Conservation (phyloP, 2,329 filamentous ascomycete species). For the Macrophomina tecta region DNA sequence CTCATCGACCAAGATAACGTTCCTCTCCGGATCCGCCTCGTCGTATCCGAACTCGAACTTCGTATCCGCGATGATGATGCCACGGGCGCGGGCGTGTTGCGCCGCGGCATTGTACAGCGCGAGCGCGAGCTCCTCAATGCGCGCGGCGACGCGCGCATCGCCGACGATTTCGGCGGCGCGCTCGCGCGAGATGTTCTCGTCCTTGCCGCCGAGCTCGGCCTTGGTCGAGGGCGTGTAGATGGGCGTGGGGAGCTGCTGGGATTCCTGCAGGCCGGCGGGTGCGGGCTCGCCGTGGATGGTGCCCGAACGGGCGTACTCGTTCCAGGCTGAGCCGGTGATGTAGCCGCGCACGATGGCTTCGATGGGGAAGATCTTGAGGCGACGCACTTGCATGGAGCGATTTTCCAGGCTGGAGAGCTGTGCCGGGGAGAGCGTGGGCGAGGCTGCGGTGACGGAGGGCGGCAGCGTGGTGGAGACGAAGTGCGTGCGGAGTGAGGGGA, state of each 20-base stretch:
- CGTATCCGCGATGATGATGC: slow-evolving; percentile 79
- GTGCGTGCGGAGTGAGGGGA: slow-evolving; percentile 68
- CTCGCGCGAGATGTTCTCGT: slow-evolving; percentile 75
- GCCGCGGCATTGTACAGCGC: slow-evolving; percentile 68
- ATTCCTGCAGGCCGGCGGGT: slow-evolving; percentile 71
- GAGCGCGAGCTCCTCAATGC: slow-evolving; percentile 70
- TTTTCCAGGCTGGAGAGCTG: slow-evolving; percentile 55
- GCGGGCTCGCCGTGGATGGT: slow-evolving; percentile 81
- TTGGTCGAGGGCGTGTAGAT: slow-evolving; percentile 87
- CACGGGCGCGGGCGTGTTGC: slow-evolving; percentile 67
- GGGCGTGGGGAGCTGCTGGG: slow-evolving; percentile 70
- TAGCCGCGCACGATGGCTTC: slow-evolving; percentile 90
- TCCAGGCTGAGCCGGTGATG: slow-evolving; percentile 84
- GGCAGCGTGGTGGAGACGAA: slow-evolving; percentile 67
- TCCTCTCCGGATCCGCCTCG: slow-evolving; percentile 56
- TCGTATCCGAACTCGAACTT: slow-evolving; percentile 80
- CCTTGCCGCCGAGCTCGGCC: slow-evolving; percentile 76
- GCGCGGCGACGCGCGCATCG: slow-evolving; percentile 62
- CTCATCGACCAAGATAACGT: slow-evolving; percentile 80
- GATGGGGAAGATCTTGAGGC: slow-evolving; percentile 75
- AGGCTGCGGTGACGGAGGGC: slow-evolving; percentile 46
- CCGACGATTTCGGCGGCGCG: slow-evolving; percentile 67
- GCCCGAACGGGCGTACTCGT: slow-evolving; percentile 73
- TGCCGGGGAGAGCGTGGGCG: slow-evolving; percentile 28
- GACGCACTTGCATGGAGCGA: slow-evolving; percentile 79